Evolutionary conservation across 1,139 yeast genomes (phyloP), one percentile per base, ranked within the genome.

Genomic region (Insectozyma bohioensis): DNA sequence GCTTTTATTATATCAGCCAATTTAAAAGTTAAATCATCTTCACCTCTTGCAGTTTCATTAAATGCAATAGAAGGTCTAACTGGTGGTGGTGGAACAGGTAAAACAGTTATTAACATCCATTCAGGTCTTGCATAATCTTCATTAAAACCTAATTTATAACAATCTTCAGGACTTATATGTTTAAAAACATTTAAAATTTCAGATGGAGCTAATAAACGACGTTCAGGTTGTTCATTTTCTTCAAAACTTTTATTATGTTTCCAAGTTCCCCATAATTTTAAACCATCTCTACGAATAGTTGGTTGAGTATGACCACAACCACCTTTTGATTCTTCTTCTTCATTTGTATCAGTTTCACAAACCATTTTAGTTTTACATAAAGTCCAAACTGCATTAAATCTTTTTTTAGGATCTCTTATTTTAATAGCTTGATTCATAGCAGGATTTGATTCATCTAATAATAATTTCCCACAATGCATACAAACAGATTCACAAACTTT

Each of bases 71-170:
- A 85, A 12, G 99, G 99, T 63, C 99, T 84, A 21, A 94, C 98
- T 21, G 97, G 97, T 38, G 98, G 98, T 34, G 99, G 99, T 27
- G 99, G 99, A n/a, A 94, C 98, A 1, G 98, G 98, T 51, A 94
- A 72, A 12, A 92, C 97, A 3, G 98, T 90, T 45, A 94, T 78
- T 45, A 94, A 75, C 83, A 94, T 80, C 99, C 98, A 94, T 61
- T 94, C 99, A 1, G 99, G 99, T 54, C 98, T 80, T 2, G 98
- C 95, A 54, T 87, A 92, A 55, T 92, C 97, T 56, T 87, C 95
- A 55, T 85, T 87, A 61, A 92, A 83, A 6, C 99, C 99, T 42
- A 94, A 61, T 46, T 77, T 78, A 35, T 63, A 70, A 44, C 95
- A 81, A 57, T 94, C 99, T 52, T 83, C 85, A 8, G 86, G 69